Base-by-base conservation (phyloP, 106 monocot species). In the Agapanthus africanus region DNA sequence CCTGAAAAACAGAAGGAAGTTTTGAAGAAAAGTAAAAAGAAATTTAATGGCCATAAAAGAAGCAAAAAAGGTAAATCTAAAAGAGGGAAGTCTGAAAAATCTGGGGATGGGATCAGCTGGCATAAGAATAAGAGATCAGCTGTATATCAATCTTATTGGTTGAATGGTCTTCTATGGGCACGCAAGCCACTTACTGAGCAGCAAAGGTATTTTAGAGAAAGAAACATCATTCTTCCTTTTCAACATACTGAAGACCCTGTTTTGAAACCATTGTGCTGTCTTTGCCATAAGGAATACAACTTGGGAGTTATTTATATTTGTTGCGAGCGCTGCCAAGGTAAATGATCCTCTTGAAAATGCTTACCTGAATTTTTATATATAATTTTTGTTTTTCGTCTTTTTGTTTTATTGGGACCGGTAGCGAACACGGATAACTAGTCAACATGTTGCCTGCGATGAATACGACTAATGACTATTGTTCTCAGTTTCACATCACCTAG, bases 321-420 rank as follows among this genome's bases (percentile, higher is more conserved):
- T 65, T 95, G 95, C 77, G 84, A 91, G 66, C 80, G 71, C 15
- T 95, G 95, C 84, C 80, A 69, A 82, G 95, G 95, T 95, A 85
- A 9, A n/a, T n/a, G n/a, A n/a, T n/a, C n/a, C n/a, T n/a, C n/a
- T n/a, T n/a, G n/a, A n/a, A n/a, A n/a, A n/a, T n/a, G n/a, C n/a
- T n/a, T n/a, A n/a, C n/a, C n/a, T n/a, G n/a, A n/a, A n/a, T n/a
- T n/a, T n/a, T n/a, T n/a, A n/a, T n/a, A n/a, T n/a, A n/a, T n/a
- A n/a, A n/a, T n/a, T n/a, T n/a, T n/a, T n/a, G n/a, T n/a, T n/a
- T n/a, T n/a, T n/a, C n/a, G n/a, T n/a, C n/a, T n/a, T n/a, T n/a
- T n/a, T n/a, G n/a, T n/a, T n/a, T n/a, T n/a, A n/a, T n/a, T n/a
- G n/a, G n/a, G n/a, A n/a, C n/a, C n/a, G n/a, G n/a, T n/a, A n/a